Conservation (phyloP, 176 grass and related monocot species). For the Dactylis glomerata region DNA sequence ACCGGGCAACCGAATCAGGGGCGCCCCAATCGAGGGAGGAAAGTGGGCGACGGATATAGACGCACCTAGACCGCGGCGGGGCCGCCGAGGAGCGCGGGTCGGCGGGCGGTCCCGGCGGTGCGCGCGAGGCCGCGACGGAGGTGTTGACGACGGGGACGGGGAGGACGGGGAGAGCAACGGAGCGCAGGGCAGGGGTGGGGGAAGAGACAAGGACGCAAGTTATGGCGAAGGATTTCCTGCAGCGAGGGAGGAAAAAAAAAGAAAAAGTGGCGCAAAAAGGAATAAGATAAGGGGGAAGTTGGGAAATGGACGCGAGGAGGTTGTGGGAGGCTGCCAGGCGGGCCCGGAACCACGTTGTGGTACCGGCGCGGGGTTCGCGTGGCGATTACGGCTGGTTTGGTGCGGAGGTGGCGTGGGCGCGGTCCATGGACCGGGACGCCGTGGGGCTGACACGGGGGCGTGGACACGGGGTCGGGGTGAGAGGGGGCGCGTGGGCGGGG, state of each 20-base stretch:
- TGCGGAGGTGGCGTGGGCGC: background rate
- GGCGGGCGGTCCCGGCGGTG: constrained; percentile 21
- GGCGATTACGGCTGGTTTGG: background rate
- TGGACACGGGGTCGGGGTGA: background rate
- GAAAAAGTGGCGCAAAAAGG: background rate
- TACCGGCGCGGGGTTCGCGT: background rate
- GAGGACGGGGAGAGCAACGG: background rate
- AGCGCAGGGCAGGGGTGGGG: background rate
- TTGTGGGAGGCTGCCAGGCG: background rate
- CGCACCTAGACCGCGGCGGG: constrained; percentile 29
- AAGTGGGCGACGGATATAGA: background rate
- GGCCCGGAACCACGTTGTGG: background rate
- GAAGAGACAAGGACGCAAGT: constrained; percentile 10
- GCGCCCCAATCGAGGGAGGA: background rate
- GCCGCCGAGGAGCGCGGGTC: background rate
- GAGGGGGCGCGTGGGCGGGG: background rate
- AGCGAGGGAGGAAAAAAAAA: background rate
- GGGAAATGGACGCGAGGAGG: constrained; percentile 15
- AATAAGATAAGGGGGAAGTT: background rate
- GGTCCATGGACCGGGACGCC: background rate
- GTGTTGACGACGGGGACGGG: background rate
- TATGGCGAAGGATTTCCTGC: constrained; percentile 26
- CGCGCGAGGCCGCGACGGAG: constrained; percentile 36
- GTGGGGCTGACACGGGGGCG: fast-evolving
- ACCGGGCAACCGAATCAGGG: background rate